Evolutionary conservation across 1,284 basidiomycete species (phyloP).

Genomic region (Cerioporus squamosus): DNA sequence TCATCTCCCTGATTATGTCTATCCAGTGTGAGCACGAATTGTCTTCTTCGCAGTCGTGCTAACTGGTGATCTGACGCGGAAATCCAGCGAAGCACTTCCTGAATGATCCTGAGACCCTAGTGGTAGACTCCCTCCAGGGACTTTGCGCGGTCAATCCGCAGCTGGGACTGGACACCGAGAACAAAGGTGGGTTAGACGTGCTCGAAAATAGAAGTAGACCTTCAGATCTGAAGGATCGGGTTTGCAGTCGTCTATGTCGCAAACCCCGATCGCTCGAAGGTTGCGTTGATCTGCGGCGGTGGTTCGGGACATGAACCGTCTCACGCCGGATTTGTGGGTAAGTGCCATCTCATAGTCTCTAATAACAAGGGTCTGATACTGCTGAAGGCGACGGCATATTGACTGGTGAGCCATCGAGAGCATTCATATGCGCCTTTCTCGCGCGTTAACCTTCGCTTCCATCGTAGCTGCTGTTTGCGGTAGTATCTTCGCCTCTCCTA

Average conservation of each 20-base stretch:
- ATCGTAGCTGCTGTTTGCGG: conserved; percentile 81
- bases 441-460: background rate
- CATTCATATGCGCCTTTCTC: background rate
- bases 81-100: conserved; percentile 72
- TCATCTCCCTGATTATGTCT: conserved; percentile 18
- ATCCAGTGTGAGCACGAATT: conserved; percentile 24
- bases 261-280: conserved; percentile 63
- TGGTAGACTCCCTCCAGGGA: conserved; percentile 78
- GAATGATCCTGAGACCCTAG: conserved; percentile 70
- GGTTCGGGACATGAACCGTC: conserved; percentile 93
- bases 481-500: conserved; percentile 88
- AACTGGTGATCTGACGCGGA: background rate
- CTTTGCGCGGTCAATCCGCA: conserved; percentile 74
- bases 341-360: conserved; percentile 5
- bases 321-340: conserved; percentile 83
- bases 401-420: conserved; percentile 49
- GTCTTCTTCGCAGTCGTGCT: background rate
- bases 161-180: conserved; percentile 65
- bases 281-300: conserved; percentile 87
- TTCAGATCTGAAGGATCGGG: background rate
- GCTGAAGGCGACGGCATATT: conserved; percentile 75
- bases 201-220: too few relatives aligned
- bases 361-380: background rate
- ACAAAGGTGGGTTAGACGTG: conserved; percentile 54
- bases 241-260: conserved; percentile 65